These are phyloP conservation scores for Citrullus mucosospermus DNA, from an alignment of 306 rosid species.

Conservation along the genomic window DNA sequence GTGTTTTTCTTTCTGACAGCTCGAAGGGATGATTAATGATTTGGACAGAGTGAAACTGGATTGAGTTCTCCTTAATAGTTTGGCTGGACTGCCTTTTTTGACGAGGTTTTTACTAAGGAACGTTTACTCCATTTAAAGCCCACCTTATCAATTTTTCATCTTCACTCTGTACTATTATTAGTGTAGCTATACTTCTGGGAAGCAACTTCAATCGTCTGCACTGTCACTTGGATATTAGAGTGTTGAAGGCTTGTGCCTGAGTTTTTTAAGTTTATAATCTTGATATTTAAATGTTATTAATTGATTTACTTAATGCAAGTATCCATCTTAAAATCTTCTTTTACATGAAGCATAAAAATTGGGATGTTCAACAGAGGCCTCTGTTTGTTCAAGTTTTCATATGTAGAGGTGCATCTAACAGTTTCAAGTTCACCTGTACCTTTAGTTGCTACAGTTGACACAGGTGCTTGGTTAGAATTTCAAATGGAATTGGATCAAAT, in stretches of 20 bases:
- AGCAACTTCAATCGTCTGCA: not conserved
- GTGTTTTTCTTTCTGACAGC: slow-evolving; percentile 26
- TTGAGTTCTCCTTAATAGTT: slow-evolving; percentile 13
- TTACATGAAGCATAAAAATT: not conserved
- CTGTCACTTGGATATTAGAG: not conserved
- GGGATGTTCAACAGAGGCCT: not conserved
- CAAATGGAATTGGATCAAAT: too few species aligned
- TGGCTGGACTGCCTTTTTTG: not conserved
- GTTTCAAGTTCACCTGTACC: too few species aligned
- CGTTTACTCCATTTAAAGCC: not conserved
- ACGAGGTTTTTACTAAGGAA: not conserved
- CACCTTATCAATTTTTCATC: not conserved
- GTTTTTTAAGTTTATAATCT: not conserved
- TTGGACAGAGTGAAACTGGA: slow-evolving; percentile 77
- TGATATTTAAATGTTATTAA: not conserved
- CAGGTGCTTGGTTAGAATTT: too few species aligned
- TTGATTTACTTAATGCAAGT: not conserved
- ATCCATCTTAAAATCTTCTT: not conserved
- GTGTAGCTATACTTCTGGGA: not conserved
- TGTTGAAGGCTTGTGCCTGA: slow-evolving; percentile 5
- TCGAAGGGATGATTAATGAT: slow-evolving; percentile 70
- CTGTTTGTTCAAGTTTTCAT: not conserved
- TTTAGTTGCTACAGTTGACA: too few species aligned
- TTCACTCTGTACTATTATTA: slow-evolving; percentile 1
- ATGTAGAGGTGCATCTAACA: not conserved